Evolutionary conservation across 345 rosid genomes (phyloP), one percentile per base, ranked within the genome.

Genomic region (Garcia nutans): DNA sequence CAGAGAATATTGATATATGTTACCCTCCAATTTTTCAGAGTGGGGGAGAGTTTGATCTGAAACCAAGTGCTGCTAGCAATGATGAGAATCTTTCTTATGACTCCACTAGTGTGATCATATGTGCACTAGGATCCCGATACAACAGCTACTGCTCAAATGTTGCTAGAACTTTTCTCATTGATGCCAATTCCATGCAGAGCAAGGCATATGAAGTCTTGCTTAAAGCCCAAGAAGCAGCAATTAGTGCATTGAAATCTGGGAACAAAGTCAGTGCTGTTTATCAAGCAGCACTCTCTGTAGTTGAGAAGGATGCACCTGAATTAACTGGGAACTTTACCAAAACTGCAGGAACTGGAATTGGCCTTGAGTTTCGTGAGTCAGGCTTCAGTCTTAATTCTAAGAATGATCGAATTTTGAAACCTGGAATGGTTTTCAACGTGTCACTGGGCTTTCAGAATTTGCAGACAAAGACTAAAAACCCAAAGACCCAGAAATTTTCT

Each of bases 311-410:
- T 73, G 91, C 94, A 12, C 98, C 98, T 52, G 93, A 93, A 70
- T 80, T 93, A 71, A 77, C 83, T 66, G 84, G 89, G 42, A 87
- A 89, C 82, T 74, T 95, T 72, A 95, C 98, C 11, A 93, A 88
- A 88, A 85, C 94, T 80, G 99, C 99, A 47, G 99, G 98, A 81
- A 95, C 99, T 16, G 97, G 99, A 71, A 90, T 95, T 7, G 99
- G 98, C 73, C 98, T 95, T 63, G 99, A 93, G 82, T 93, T 93
- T 78, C 91, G 98, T 26, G 98, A 95, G 88, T 89, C 94, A 0
- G 97, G 98, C 24, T 81, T 93, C 50, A 88, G 79, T 83, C 88
- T 93, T 56, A 93, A 91, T 83, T 88, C 89, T 33, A 95, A 89
- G 87, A 93, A 95, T 71, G 94, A 91, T 50, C 85, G 88, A 45